Evolutionary conservation across 225 moss, liverwort and hornwort genomes (phyloP), one percentile per base, ranked within the genome.

Genomic region (Straminergon stramineum): DNA sequence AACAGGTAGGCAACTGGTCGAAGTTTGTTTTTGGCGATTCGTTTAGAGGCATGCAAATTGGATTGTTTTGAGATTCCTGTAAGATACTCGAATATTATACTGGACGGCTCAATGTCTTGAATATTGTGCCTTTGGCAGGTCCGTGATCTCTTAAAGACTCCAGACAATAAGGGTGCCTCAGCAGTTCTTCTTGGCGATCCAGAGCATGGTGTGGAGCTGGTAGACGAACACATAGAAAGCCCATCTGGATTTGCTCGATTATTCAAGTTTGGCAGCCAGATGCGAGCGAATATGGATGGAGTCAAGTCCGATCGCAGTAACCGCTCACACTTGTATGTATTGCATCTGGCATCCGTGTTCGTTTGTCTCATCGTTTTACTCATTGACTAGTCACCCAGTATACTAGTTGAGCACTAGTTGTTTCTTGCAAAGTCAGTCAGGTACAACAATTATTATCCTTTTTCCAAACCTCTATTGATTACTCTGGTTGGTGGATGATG

Each of bases 141-240:
- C n/a, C 91, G 95, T 68, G 95, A 95, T 91, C 92, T 95, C 57
- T 85, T 95, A 51, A 93, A 85, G 79, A 88, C 90, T n/a, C 85
- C 93, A 85, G 94, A 95, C 79, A 84, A 71, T 85, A 82, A 94
- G 93, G 58, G 89, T 92, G 71, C 90, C 84, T 92, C 96, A 90
- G 91, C 92, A 67, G 89, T 93, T 81, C 82, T 92, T 75, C 92
- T 96, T 92, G 98, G 98, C 22, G 96, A 95, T 81, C 85, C 91
- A 45, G 95, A 93, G 55, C 92, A 92, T 85, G 91, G 88, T 32
- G 91, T 96, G 92, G 95, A 97, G 84, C 88, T 99, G n/a, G 95
- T 95, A 41, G 96, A 96, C 81, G 96, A 96, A 89, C 93, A 92
- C 74, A 87, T 99, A 84, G 99, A 97, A 30, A 95, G 88, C 66